Evolutionary conservation across 148 eudicot species (phyloP), one percentile per base, ranked within the genome.

Genomic region (Polygonum aviculare): DNA sequence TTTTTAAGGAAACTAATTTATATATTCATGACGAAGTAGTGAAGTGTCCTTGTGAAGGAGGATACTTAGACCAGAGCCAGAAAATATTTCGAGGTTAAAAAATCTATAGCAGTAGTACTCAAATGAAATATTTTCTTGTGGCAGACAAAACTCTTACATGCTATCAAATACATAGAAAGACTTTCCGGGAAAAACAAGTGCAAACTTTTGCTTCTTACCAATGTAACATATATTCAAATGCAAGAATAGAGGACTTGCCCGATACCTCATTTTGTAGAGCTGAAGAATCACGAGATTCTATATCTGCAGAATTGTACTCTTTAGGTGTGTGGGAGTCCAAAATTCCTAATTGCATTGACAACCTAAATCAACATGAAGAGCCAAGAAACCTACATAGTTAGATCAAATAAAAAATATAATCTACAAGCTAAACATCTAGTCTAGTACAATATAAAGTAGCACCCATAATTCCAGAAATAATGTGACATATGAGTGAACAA

Each of bases 251-350:
- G 57, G n/a, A 52, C 5, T 18, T 18, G 57, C 19, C n/a, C 4
- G 44, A 65, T 85, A 95, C 98, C 98, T 95, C 96, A 69, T 92
- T 97, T 77, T 95, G 97, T 75, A 95, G 77, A 81, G 89, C 98
- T 60, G 97, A 85, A 47, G 98, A 85, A 41, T 41, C 74, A 5
- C 41, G 52, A 76, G 85, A 44, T 72, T 44, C 74, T 75, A 52
- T 52, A 52, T 52, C 57, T 2, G 57, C 19, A 52, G 57, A 52
- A n/a, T 52, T 52, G 57, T 52, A 21, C 69, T 95, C 98, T 85
- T 90, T 90, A 14, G 87, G 75, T 74, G 92, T 96, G 81, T 93
- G 83, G 51, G 82, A 71, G 63, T 87, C 89, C 86, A 89, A 85
- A 82, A 93, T 90, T 50, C 92, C 90, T 87, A 51, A 51, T 92